Evolutionary conservation across 768 basidiomycete species (phyloP).

Genomic region (Russula foetens): DNA sequence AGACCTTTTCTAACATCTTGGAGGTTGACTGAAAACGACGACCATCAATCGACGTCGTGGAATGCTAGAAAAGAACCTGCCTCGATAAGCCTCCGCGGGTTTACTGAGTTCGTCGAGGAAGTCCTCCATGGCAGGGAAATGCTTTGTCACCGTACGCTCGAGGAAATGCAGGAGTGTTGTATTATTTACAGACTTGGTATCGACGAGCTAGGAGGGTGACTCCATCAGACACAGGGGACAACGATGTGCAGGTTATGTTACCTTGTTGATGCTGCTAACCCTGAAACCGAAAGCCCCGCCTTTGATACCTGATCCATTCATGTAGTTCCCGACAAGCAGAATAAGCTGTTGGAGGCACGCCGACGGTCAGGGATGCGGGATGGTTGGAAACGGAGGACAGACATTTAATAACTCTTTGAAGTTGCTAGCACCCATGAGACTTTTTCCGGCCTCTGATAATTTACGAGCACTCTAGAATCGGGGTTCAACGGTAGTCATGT

Average conservation of each 20-base stretch:
- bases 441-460: constrained; percentile 70
- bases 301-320: constrained; percentile 94
- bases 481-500: constrained; percentile 10
- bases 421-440: constrained; percentile 69
- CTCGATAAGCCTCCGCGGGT: constrained; percentile 89
- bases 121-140: constrained; percentile 79
- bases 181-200: constrained; percentile 94
- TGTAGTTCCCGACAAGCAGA: constrained; percentile 92
- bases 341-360: constrained; percentile 49
- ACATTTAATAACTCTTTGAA: constrained; percentile 91
- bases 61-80: constrained; percentile 26
- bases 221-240: background rate
- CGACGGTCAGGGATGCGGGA: constrained; percentile 14
- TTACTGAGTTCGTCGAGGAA: constrained; percentile 86
- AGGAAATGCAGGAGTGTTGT: constrained; percentile 93
- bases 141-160: constrained; percentile 77
- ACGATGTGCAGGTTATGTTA: constrained; percentile 21
- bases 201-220: constrained; percentile 59
- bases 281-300: constrained; percentile 97
- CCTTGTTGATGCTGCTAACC: constrained; percentile 96
- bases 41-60: constrained; percentile 10
- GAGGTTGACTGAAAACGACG: constrained; percentile 55
- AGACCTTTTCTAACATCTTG: constrained; percentile 78
- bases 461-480: constrained; percentile 63
- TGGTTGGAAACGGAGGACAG: constrained; percentile 20